A percentile compares a stretch with the other conserved stretches of the same genome.
Conservation (phyloP, 2,329 filamentous ascomycete species). For the Botrytis tulipae region DNA sequence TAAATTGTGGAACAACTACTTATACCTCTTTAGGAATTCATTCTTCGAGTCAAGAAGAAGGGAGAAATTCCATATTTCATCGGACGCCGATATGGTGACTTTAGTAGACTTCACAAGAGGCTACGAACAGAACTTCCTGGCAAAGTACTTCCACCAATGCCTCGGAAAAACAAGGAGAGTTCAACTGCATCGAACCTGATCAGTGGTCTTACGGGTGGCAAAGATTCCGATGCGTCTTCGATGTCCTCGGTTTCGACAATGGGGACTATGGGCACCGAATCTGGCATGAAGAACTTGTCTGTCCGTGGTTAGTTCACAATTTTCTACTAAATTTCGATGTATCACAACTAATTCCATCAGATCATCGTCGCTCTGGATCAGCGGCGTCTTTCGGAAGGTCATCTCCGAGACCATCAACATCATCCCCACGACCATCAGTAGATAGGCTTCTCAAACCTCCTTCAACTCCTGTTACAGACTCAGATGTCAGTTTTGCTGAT, state of each 20-base stretch:
- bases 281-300: constrained; percentile 41
- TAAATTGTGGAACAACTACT: constrained; percentile 12
- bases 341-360: constrained; percentile 21
- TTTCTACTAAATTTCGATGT: background rate
- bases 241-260: constrained; percentile 53
- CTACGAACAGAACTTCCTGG: constrained; percentile 84
- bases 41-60: constrained; percentile 79
- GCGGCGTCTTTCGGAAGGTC: constrained; percentile 21
- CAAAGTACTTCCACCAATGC: constrained; percentile 81
- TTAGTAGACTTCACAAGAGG: constrained; percentile 73
- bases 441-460: constrained; percentile 10
- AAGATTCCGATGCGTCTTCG: constrained; percentile 71
- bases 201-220: constrained; percentile 50
- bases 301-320: constrained; percentile 42
- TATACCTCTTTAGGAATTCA: constrained; percentile 64
- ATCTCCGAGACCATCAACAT: constrained; percentile 15
- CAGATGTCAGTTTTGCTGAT: constrained; percentile 22
- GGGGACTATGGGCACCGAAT: constrained; percentile 25
- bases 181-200: constrained; percentile 62
- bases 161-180: constrained; percentile 86
- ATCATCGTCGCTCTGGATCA: constrained; percentile 26
- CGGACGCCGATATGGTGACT: constrained; percentile 85
- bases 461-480: constrained; percentile 10
- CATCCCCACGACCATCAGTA: constrained; percentile 20
- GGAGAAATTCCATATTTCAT: constrained; percentile 76